Evolutionary conservation across 2,329 filamentous ascomycete species (phyloP).

Genomic region (Fusarium siculi): DNA sequence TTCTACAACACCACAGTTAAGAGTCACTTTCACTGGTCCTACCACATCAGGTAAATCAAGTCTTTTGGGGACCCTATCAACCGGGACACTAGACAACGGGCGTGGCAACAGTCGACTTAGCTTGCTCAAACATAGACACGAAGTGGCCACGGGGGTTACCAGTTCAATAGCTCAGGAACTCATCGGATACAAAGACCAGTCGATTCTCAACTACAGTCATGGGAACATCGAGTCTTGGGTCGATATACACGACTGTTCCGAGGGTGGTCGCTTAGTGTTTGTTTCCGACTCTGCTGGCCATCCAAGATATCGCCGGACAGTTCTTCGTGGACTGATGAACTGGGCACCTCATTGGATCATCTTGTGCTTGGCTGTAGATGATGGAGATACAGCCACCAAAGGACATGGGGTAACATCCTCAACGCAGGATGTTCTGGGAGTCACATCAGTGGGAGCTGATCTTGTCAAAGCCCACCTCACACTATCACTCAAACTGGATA

Average conservation of each 20-base stretch:
- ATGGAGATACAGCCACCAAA: slow-evolving; percentile 59
- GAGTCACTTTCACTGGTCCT: slow-evolving; percentile 87
- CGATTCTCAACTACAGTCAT: slow-evolving; percentile 84
- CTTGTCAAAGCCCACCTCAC: slow-evolving; percentile 83
- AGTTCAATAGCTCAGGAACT: slow-evolving; percentile 95
- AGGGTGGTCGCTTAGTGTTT: slow-evolving; percentile 81
- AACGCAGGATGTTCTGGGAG: slow-evolving; percentile 62
- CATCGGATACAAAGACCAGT: slow-evolving; percentile 76
- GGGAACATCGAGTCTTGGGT: slow-evolving; percentile 92
- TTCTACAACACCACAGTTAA: slow-evolving; percentile 77
- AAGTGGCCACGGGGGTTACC: slow-evolving; percentile 90
- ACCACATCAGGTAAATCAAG: slow-evolving; percentile 95
- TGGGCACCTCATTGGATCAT: slow-evolving; percentile 97
- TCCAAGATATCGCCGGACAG: slow-evolving; percentile 88
- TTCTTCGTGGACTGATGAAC: slow-evolving; percentile 87
- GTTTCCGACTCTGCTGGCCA: slow-evolving; percentile 93
- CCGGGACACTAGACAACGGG: slow-evolving; percentile 89
- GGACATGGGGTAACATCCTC: slow-evolving; percentile 56
- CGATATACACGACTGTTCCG: slow-evolving; percentile 86
- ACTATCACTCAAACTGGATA: slow-evolving; percentile 81
- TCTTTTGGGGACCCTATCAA: slow-evolving; percentile 86
- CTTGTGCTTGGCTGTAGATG: slow-evolving; percentile 86
- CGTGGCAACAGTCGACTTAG: slow-evolving; percentile 89
- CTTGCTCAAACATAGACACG: slow-evolving; percentile 90
- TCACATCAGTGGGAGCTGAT: slow-evolving; percentile 70